Percentiles rank a stretch among this genome's conserved stretches.
Evolutionary conservation across 2,329 filamentous ascomycete species (phyloP).

Genomic region (Amylocarpus encephaloides): DNA sequence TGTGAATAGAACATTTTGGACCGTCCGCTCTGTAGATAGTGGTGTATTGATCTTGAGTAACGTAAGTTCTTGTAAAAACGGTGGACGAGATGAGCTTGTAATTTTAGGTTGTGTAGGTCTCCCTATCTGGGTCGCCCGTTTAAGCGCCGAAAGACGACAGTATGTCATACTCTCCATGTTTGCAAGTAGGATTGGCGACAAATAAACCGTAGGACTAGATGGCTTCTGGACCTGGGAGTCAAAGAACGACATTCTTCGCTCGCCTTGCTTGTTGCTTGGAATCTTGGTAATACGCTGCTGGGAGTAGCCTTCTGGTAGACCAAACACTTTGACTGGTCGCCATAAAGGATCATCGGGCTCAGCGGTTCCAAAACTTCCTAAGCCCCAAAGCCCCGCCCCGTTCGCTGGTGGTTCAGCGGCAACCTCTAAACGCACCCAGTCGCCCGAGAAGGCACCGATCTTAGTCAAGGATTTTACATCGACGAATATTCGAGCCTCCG

Average conservation of each 20-base stretch:
- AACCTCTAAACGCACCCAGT: conserved; percentile 85
- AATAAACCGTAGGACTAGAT: conserved; percentile 57
- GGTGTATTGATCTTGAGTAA: conserved; percentile 86
- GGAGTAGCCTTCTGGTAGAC: conserved; percentile 70
- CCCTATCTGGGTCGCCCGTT: conserved; percentile 41
- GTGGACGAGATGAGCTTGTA: conserved; percentile 49
- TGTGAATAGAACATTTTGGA: conserved; percentile 80
- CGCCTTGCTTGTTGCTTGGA: conserved; percentile 46
- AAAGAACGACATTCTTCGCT: conserved; percentile 54
- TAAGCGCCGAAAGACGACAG: conserved; percentile 69
- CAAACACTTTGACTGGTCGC: conserved; percentile 84
- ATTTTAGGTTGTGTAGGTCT: conserved; percentile 51
- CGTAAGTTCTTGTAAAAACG: conserved; percentile 68
- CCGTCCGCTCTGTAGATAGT: conserved; percentile 73
- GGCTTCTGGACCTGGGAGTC: conserved; percentile 61
- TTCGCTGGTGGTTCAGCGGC: conserved; percentile 66
- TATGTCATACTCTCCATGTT: conserved; percentile 78
- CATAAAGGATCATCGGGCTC: conserved; percentile 60
- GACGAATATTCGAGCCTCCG: conserved; percentile 84
- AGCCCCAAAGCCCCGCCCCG: conserved; percentile 59
- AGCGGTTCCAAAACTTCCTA: conserved; percentile 59
- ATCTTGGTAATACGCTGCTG: conserved; percentile 56
- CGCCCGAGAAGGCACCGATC: conserved; percentile 93
- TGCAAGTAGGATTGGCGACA: conserved; percentile 79
- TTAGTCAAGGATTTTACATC: conserved; percentile 80